Base-by-base conservation (phyloP, 179 eudicot genomes). In the Kewa caespitosa region DNA sequence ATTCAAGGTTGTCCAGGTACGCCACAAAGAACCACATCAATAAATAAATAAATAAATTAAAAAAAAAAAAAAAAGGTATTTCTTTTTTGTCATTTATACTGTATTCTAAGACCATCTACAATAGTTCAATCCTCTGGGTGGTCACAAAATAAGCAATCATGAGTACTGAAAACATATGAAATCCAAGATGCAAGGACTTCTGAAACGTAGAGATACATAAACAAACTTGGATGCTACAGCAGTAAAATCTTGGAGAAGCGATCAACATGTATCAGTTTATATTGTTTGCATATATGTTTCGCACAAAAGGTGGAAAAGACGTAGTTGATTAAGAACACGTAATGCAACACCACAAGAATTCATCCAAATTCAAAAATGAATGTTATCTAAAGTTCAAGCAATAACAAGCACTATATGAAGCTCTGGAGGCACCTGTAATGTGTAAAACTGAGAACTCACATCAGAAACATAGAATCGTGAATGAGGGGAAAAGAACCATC, bases 401-500 rank as follows among this genome's bases (percentile, higher is more conserved):
- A 38, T 61, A 69, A 60, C 28, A 28, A 37, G 80, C 20, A n/a
- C n/a, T 43, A 33, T 41, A 72, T 38, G 42, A 57, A 67, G 62
- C 39, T 39, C 23, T 34, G 38, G 50, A 4, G 17, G 25, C 42
- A 52, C 27, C 23, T 48, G 36, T 8, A 64, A 48, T 18, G 70
- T 22, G 36, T 76, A 3, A 12, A 63, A 70, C 43, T 30, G 38
- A 38, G 69, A 69, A 82, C 97, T 90, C 87, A 94, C 98, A 89
- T 85, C 63, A 85, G 76, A 80, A 89, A 89, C 84, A 94, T 69
- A 60, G 86, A 85, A 80, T 79, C 85, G 55, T 94, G 94, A 81
- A 88, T 68, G 60, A 64, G 81, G 22, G 94, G 82, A 80, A 94
- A 92, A 70, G 90, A 86, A 74, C 80, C 86, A 67, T 92, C 92